A percentile compares a stretch with the other conserved stretches of the same genome.
phyloP scores from a whole-genome alignment of 495 filamentous ascomycete genomes.

The Oidiodendron maius region DNA sequence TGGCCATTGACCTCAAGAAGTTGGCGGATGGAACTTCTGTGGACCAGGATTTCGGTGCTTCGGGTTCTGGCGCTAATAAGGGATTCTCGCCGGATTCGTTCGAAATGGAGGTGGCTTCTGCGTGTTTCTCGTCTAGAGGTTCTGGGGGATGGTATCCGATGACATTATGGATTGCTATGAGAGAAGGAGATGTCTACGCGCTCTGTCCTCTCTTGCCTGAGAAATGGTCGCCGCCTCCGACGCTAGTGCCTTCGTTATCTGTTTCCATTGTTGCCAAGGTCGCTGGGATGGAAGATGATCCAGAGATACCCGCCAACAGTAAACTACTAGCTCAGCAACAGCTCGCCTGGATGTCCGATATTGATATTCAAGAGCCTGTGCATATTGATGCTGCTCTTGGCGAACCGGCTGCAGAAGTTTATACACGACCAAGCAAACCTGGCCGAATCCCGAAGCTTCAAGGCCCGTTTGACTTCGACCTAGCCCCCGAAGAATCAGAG shows the following conservation, averaged over 20 bases:
- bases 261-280: conserved; percentile 64
- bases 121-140: conserved; percentile 71
- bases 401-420: conserved; percentile 50
- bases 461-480: conserved; percentile 72
- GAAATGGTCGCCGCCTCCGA: conserved; percentile 73
- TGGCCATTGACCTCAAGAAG: conserved; percentile 77
- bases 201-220: conserved; percentile 81
- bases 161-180: conserved; percentile 90
- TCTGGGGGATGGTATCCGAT: conserved; percentile 84
- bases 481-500: conserved; percentile 56
- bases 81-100: conserved; percentile 77
- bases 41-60: conserved; percentile 70
- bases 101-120: conserved; percentile 83
- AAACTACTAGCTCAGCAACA: conserved; percentile 63
- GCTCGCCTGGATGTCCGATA: conserved; percentile 73
- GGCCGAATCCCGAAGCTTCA: conserved; percentile 74
- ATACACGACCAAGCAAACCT: conserved; percentile 61
- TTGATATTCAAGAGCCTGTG: conserved; percentile 70
- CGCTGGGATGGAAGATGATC: conserved; percentile 53
- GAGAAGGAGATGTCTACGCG: conserved; percentile 80
- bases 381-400: conserved; percentile 33
- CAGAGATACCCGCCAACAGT: conserved; percentile 43
- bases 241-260: conserved; percentile 69
- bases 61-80: conserved; percentile 62
- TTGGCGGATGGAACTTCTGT: conserved; percentile 70